Evolutionary conservation across 768 basidiomycete species (phyloP).

Genomic region (Cantharellus cinnabarinus): DNA sequence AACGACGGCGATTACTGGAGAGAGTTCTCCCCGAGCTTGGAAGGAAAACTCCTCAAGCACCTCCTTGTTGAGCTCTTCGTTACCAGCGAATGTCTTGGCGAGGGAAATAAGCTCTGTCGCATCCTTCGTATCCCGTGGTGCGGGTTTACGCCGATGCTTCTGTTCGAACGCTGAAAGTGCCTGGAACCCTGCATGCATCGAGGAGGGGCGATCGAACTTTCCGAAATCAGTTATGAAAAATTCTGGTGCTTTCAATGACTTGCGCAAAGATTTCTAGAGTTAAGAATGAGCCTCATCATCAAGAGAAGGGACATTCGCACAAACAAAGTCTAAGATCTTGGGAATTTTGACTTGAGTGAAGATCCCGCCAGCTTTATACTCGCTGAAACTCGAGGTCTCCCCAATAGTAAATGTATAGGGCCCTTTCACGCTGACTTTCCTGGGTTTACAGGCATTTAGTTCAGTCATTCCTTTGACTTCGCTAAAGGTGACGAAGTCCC

Average conservation of each 20-base stretch:
- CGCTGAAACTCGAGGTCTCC: slow-evolving; percentile 56
- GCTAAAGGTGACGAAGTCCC: slow-evolving; percentile 89
- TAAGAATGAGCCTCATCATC: slow-evolving; percentile 2
- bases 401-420: slow-evolving; percentile 97
- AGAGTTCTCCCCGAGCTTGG: slow-evolving; percentile 77
- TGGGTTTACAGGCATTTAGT: slow-evolving; percentile 75
- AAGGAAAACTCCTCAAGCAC: slow-evolving; percentile 67
- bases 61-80: slow-evolving; percentile 52
- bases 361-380: slow-evolving; percentile 75
- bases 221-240: slow-evolving; percentile 90
- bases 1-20: slow-evolving; percentile 80
- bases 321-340: slow-evolving; percentile 80
- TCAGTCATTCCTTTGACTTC: slow-evolving; percentile 92
- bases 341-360: slow-evolving; percentile 99
- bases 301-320: slow-evolving; percentile 16
- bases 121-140: slow-evolving; percentile 65
- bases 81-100: slow-evolving; percentile 56
- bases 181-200: slow-evolving; percentile 87
- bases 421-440: slow-evolving; percentile 84
- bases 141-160: slow-evolving; percentile 48
- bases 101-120: slow-evolving; percentile 49
- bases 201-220: slow-evolving; percentile 83
- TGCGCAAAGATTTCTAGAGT: slow-evolving; percentile 74
- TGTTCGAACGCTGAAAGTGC: slow-evolving; percentile 64
- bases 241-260: slow-evolving; percentile 65